Base-by-base conservation (phyloP, 1,284 basidiomycete species). In the Leccinum pachyderme region DNA sequence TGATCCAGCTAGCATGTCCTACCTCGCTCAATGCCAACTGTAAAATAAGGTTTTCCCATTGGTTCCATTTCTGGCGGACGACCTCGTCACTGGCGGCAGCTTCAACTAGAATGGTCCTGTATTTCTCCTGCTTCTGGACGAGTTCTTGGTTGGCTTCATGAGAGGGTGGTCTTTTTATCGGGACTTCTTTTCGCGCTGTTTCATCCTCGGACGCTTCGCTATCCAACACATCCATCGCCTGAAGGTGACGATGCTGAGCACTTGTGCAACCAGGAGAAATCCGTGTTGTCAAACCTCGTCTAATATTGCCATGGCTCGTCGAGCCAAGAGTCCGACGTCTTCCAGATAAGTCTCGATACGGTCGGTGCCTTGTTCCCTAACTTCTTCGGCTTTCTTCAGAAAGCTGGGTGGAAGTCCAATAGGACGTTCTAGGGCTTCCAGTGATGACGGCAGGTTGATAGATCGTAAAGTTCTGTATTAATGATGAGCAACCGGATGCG, bases 181-280 rank as follows among this genome's bases (percentile, higher is more conserved):
- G 63, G 8, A 67, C 73, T 50, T 81, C 76, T 59, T 79, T 76
- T 53, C 84, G 79, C 56, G 85, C 72, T 46, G 78, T 71, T 73
- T 93, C 92, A 64, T 98, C 93, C 68, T 95, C 92, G 4, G 87
- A 87, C 18, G 90, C 90, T 73, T 98, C 95, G 52, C 84, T 84
- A 63, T 96, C 93, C 9, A 98, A 76, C 12, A 95, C 83, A 63
- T 94, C 92, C 76, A 94, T 81, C 0, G 92, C 86, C 91, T 97
- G 68, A 0, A 44, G 25, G 47, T 29, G 49, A 32, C 15, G 3
- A 44, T 25, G 35, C 18, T 57, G 39, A 50, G 43, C 35, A 50
- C 8, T 25, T 8, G 37, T 31, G 13, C 12, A 9, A 7, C 3
- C 12, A 25, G 46, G 13, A 33, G 37, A n/a, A 39, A 50, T 13